A percentile compares a stretch with the other conserved stretches of the same genome.
Conservation (phyloP, 495 filamentous ascomycete genomes). For the Penicillium lagena region DNA sequence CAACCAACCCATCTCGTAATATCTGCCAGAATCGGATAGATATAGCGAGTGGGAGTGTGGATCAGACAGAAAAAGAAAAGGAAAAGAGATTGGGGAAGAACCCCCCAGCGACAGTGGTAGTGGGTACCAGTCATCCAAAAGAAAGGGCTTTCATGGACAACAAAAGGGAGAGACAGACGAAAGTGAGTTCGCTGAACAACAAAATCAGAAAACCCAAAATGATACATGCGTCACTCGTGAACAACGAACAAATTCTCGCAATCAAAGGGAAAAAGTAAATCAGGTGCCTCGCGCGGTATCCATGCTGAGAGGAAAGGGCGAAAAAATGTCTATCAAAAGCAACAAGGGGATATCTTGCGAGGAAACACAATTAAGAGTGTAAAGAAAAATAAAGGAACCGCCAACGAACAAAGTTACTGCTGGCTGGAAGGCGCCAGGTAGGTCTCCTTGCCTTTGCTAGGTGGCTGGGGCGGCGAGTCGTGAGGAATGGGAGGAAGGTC, state of each 20-base stretch:
- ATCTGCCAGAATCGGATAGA: background rate
- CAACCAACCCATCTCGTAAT: no score
- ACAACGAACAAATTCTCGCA: constrained; percentile 22
- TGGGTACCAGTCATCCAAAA: no score
- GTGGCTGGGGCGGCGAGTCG: constrained; percentile 8
- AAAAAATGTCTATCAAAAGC: constrained; percentile 19
- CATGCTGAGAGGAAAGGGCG: constrained; percentile 1
- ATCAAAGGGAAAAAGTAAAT: constrained; percentile 1
- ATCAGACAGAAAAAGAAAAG: background rate
- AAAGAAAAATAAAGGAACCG: constrained; percentile 5
- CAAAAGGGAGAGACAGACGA: background rate
- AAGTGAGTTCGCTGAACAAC: background rate
- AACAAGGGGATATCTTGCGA: constrained; percentile 19
- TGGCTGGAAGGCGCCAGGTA: background rate
- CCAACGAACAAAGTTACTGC: background rate
- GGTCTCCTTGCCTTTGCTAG: constrained; percentile 21
- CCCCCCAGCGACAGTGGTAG: no score
- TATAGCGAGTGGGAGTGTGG: background rate
- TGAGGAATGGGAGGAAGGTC: constrained; percentile 47
- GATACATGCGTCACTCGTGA: constrained; percentile 35
- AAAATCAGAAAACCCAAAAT: constrained; percentile 1
- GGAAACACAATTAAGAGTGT: constrained; percentile 13
- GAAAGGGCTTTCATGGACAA: no score
- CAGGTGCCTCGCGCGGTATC: constrained; percentile 17
- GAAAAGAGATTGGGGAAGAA: no score